Evolutionary conservation across 495 filamentous ascomycete genomes (phyloP).

Genomic region (Astrocystis sublimbata): DNA sequence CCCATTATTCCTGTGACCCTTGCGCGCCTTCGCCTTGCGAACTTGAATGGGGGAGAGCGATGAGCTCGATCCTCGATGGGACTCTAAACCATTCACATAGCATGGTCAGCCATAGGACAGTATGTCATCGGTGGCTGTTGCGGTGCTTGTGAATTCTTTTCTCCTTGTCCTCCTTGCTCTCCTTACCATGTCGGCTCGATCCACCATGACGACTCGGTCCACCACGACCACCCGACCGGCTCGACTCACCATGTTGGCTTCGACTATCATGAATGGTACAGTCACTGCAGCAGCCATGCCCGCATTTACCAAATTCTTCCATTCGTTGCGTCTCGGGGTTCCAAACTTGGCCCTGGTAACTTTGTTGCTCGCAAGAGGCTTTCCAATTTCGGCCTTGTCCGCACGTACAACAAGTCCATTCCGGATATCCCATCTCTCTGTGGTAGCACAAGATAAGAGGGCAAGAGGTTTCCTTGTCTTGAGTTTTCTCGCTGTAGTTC

Average conservation of each 20-base stretch:
- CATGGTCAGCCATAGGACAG: too few relatives aligned
- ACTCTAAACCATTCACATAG: constrained; percentile 5
- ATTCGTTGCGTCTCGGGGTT: constrained; percentile 36
- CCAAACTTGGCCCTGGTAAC: constrained; percentile 34
- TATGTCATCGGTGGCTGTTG: too few relatives aligned
- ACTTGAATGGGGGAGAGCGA: constrained; percentile 32
- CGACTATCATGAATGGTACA: too few relatives aligned
- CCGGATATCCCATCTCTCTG: constrained; percentile 37
- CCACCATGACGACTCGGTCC: constrained; percentile 8
- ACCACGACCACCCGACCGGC: background rate
- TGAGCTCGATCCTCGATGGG: constrained; percentile 28
- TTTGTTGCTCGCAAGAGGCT: constrained; percentile 25
- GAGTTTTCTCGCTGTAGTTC: too few relatives aligned
- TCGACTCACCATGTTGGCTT: constrained; percentile 25
- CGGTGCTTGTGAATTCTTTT: too few relatives aligned
- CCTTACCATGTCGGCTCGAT: too few relatives aligned
- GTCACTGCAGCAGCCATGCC: constrained; percentile 44
- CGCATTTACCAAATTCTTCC: constrained; percentile 42
- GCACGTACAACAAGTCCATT: constrained; percentile 47
- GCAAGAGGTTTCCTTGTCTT: too few relatives aligned
- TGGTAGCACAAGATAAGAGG: constrained; percentile 46
- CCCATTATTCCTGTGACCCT: constrained; percentile 24
- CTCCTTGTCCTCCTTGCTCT: too few relatives aligned
- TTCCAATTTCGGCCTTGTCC: constrained; percentile 46
- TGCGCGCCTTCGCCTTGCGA: constrained; percentile 33